Percentiles rank a stretch among this genome's conserved stretches.
These are phyloP conservation scores for Paraphysoderma sedebokerense DNA, from an alignment of 371 early-diverging fungal species.

Conservation along the genomic window DNA sequence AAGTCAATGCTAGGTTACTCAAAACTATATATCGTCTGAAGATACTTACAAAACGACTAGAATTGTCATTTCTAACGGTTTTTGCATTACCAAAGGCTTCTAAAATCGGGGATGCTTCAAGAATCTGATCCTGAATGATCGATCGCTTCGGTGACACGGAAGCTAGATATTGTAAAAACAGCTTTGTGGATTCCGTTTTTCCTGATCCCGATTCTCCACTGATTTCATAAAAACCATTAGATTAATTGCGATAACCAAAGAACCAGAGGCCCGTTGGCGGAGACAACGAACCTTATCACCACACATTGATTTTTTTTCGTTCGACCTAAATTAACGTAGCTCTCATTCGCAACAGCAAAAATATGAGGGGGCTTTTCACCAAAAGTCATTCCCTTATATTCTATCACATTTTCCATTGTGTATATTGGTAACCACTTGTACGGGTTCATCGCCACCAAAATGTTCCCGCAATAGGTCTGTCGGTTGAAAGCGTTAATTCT, in stretches of 20 bases:
- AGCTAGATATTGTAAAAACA: constrained; percentile 22
- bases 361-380: constrained; percentile 22
- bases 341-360: constrained; percentile 22
- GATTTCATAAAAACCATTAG: too few species aligned
- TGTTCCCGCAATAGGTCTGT: constrained; percentile 26
- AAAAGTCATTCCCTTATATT: neutral
- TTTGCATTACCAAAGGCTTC: constrained; percentile 38
- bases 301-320: constrained; percentile 19
- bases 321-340: constrained; percentile 13
- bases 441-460: constrained; percentile 27
- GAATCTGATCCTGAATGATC: constrained; percentile 13
- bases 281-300: constrained; percentile 14
- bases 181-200: constrained; percentile 28
- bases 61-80: constrained; percentile 27
- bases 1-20: too few species aligned
- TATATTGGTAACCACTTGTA: constrained; percentile 16
- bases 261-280: neutral
- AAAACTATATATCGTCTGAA: too few species aligned
- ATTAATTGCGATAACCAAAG: neutral
- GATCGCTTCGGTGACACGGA: constrained; percentile 3
- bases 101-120: constrained; percentile 18
- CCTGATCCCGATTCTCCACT: constrained; percentile 32
- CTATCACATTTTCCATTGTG: constrained; percentile 2
- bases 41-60: constrained; percentile 24
- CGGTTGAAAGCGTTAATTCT: too few species aligned